These are phyloP conservation scores for Diaporthe capsici DNA, from an alignment of 2,329 filamentous ascomycete genomes.

Conservation along the genomic window DNA sequence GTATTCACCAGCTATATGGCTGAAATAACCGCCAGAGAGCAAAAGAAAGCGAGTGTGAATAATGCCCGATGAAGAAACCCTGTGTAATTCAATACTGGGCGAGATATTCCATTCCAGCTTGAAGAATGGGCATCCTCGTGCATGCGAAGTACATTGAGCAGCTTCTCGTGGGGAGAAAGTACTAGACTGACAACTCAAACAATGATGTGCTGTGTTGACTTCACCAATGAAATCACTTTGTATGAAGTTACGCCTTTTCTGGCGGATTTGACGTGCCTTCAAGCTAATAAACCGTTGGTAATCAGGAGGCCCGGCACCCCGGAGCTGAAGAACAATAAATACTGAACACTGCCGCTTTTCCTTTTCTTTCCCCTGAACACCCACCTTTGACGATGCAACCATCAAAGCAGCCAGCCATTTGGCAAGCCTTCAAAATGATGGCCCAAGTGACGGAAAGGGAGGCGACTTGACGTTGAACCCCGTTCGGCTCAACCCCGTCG, in stretches of 20 bases:
- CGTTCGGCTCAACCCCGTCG: constrained; percentile 14
- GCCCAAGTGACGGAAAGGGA: background rate
- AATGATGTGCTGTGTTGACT: background rate
- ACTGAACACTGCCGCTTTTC: background rate
- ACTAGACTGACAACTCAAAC: background rate
- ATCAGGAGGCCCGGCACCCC: background rate
- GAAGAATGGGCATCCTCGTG: background rate
- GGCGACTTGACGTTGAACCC: background rate
- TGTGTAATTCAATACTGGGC: background rate
- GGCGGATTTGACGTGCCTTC: constrained; percentile 13
- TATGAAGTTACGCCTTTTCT: background rate
- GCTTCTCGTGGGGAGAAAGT: background rate
- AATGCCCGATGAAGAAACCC: background rate
- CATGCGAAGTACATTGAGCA: background rate
- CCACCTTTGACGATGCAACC: background rate
- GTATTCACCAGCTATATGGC: background rate
- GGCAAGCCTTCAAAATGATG: background rate
- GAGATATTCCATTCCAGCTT: no score
- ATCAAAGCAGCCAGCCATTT: background rate
- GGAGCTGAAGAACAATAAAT: background rate
- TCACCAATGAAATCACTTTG: background rate
- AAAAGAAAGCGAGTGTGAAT: background rate
- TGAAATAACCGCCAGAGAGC: background rate
- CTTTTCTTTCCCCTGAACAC: background rate
- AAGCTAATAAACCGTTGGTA: background rate